These are phyloP conservation scores for Moesziomyces aphidis DNA, from an alignment of 1,284 basidiomycete species.

Conservation along the genomic window DNA sequence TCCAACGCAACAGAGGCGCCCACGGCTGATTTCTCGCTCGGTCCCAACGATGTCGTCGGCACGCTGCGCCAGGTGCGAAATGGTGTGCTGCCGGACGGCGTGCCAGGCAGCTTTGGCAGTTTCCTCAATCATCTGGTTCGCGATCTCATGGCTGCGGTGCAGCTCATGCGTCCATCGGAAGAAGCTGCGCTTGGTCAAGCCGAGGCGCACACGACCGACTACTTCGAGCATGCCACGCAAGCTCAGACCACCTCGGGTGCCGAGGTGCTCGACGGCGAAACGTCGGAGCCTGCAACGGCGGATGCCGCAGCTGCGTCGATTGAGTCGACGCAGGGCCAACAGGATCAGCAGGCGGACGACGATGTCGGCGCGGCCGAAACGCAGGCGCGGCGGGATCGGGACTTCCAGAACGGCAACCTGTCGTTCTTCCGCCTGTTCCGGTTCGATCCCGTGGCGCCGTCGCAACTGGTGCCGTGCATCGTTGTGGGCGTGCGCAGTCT, in stretches of 20 bases:
- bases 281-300: background rate
- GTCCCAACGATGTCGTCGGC: constrained; percentile 46
- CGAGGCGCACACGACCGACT: constrained; percentile 25
- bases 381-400: constrained; percentile 44
- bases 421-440: constrained; percentile 65
- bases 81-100: constrained; percentile 48
- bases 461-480: constrained; percentile 58
- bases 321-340: background rate
- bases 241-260: constrained; percentile 24
- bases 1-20: background rate
- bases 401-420: constrained; percentile 59
- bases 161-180: constrained; percentile 36
- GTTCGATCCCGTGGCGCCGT: constrained; percentile 51
- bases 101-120: constrained; percentile 56
- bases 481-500: constrained; percentile 64
- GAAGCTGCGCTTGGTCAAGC: constrained; percentile 12
- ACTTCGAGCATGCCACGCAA: constrained; percentile 34
- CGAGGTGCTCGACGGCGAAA: constrained; percentile 37
- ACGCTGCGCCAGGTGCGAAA: constrained; percentile 50
- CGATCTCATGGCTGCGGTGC: constrained; percentile 57
- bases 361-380: constrained; percentile 27
- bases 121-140: constrained; percentile 57
- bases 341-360: background rate
- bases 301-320: background rate
- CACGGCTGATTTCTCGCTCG: constrained; percentile 31